A percentile compares a stretch with the other conserved stretches of the same genome.
Conservation (phyloP, 805 yeast genomes). For the Candida berthetii region DNA sequence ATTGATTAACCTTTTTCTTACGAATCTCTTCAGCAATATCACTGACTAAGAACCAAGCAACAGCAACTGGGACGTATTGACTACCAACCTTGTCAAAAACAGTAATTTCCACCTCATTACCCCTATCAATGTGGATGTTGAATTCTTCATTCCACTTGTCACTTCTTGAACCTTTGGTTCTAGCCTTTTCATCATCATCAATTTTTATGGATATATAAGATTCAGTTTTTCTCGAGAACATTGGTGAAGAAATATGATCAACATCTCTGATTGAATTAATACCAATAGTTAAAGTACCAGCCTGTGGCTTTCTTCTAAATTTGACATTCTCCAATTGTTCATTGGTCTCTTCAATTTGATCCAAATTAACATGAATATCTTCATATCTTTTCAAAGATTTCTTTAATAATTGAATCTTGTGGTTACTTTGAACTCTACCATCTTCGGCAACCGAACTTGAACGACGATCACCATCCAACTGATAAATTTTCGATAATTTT, state of each 20-base stretch:
- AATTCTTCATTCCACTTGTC: constrained; percentile 85
- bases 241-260: constrained; percentile 85
- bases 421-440: constrained; percentile 78
- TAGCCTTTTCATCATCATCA: constrained; percentile 82
- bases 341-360: constrained; percentile 58
- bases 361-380: constrained; percentile 71
- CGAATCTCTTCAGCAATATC: constrained; percentile 95
- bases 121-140: constrained; percentile 76
- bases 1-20: constrained; percentile 76
- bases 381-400: constrained; percentile 83
- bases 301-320: constrained; percentile 74
- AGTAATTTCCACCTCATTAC: constrained; percentile 85
- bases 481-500: constrained; percentile 79
- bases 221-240: constrained; percentile 75
- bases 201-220: constrained; percentile 71
- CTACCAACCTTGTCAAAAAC: constrained; percentile 76
- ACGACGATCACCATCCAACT: constrained; percentile 85
- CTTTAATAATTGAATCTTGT: constrained; percentile 76
- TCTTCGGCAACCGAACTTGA: constrained; percentile 85
- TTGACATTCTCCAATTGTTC: constrained; percentile 64
- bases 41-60: constrained; percentile 84
- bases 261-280: constrained; percentile 79
- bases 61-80: constrained; percentile 77
- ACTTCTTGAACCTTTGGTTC: constrained; percentile 65
- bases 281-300: constrained; percentile 74